These are phyloP conservation scores for Punica granatum DNA, from an alignment of 345 rosid species.

Conservation along the genomic window DNA sequence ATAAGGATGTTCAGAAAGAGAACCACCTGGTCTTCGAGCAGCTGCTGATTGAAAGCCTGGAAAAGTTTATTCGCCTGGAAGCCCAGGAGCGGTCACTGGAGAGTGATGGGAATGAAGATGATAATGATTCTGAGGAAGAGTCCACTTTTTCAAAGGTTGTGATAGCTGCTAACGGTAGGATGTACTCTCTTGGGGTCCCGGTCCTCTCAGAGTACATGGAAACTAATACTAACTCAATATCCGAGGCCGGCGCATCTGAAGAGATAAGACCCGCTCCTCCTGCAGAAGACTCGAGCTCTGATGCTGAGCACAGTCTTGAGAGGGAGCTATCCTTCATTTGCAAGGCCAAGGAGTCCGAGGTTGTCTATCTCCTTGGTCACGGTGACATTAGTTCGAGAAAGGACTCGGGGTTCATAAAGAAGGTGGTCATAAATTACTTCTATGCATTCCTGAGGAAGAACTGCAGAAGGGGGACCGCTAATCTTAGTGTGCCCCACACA, in stretches of 20 bases:
- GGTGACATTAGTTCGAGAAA: constrained; percentile 96
- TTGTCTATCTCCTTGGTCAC: constrained; percentile 94
- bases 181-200: constrained; percentile 77
- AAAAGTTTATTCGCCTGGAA: constrained; percentile 92
- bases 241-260: constrained; percentile 52
- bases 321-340: constrained; percentile 87
- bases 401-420: no score
- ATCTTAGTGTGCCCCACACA: constrained; percentile 93
- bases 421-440: constrained; percentile 81
- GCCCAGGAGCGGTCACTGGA: no score
- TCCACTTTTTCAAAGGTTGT: constrained; percentile 43
- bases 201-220: constrained; percentile 60
- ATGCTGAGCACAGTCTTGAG: constrained; percentile 84
- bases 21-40: constrained; percentile 94
- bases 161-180: constrained; percentile 83
- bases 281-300: constrained; percentile 26
- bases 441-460: constrained; percentile 92
- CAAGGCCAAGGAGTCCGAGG: constrained; percentile 90
- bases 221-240: constrained; percentile 20
- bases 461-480: constrained; percentile 89
- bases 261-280: constrained; percentile 31
- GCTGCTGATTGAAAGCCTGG: constrained; percentile 93
- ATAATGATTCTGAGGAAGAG: constrained; percentile 57
- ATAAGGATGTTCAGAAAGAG: constrained; percentile 91
- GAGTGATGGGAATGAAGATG: constrained; percentile 76